phyloP scores from a whole-genome alignment of 1,284 basidiomycete genomes.

The Heterobasidion parviporum region DNA sequence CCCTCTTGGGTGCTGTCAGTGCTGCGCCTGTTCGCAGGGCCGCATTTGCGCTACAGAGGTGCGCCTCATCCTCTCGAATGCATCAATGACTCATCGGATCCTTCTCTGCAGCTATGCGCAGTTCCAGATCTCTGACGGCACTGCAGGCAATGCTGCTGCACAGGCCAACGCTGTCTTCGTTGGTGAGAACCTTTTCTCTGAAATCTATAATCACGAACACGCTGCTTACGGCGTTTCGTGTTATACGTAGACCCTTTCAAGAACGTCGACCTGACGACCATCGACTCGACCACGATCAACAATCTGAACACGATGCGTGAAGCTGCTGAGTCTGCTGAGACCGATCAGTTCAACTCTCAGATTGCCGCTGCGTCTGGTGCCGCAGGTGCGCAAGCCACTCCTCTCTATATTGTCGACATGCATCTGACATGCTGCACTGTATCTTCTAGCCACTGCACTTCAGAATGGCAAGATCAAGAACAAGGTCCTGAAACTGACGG shows the following conservation, averaged over 20 bases:
- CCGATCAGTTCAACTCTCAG: slow-evolving; percentile 32
- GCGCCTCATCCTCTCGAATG: not conserved
- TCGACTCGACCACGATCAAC: slow-evolving; percentile 17
- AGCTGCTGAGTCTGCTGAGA: slow-evolving; percentile 37
- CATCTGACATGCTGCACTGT: not conserved
- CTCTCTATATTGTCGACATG: not conserved
- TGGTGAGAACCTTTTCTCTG: slow-evolving; percentile 7
- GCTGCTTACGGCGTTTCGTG: not conserved
- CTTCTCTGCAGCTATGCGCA: slow-evolving; percentile 24
- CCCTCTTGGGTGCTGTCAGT: not conserved
- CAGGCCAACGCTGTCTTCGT: slow-evolving; percentile 36
- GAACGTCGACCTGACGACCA: slow-evolving; percentile 27
- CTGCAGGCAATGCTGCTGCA: slow-evolving; percentile 30
- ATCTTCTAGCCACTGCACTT: slow-evolving; percentile 25
- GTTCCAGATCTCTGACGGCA: slow-evolving; percentile 39
- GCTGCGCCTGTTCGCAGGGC: not conserved
- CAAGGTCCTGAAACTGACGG: slow-evolving; percentile 44
- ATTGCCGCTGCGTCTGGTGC: slow-evolving; percentile 33
- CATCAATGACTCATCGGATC: not conserved
- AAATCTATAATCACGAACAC: not conserved
- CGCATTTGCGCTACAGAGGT: not conserved
- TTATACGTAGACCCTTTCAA: slow-evolving; percentile 24
- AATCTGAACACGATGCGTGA: slow-evolving; percentile 36
- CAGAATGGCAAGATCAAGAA: slow-evolving; percentile 41
- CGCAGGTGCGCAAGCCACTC: slow-evolving; percentile 10